These are phyloP conservation scores for Hordeum vulgare DNA, from an alignment of 176 grass and related monocot genomes.

Conservation along the genomic window MorexV3_pseudomolecules_assembly NC_058520.1:609087734-609088233, in stretches of 20 bases:
- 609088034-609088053: neutral
- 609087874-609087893: neutral
- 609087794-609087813: neutral
- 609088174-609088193: too few species aligned
- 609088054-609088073: too few species aligned
- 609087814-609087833: neutral
- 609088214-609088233: too few species aligned
- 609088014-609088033: neutral
- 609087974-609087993: neutral
- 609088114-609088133: too few species aligned
- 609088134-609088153: too few species aligned
- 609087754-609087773: slow-evolving; percentile 1
- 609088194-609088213: too few species aligned
- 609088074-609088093: too few species aligned
- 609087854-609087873: neutral
- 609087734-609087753: slow-evolving; percentile 62
- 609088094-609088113: too few species aligned
- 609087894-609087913: neutral
- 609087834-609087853: neutral
- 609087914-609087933: neutral
- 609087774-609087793: neutral
- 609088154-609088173: too few species aligned
- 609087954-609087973: neutral
- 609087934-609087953: neutral
- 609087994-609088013: neutral